Evolutionary conservation across 2,329 filamentous ascomycete genomes (phyloP), one percentile per base, ranked within the genome.

Genomic region (Sclerotinia glacialis): DNA sequence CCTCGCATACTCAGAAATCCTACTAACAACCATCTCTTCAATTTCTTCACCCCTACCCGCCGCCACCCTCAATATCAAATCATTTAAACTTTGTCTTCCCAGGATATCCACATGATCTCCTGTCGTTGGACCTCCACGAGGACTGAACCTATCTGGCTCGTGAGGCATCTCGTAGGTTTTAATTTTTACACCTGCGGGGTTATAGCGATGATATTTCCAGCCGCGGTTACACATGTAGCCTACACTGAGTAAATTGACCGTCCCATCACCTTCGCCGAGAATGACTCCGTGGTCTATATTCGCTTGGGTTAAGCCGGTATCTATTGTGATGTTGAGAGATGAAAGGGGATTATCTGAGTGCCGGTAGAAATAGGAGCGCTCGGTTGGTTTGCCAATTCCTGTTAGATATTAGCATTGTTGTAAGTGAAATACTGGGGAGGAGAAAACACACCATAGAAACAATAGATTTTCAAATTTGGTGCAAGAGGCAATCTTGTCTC

Each of bases 171-270:
- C 95, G 69, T 90, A 93, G 0, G 93, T 91, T 50, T 88, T 96
- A 69, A 99, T 81, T 73, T 92, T 87, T 42, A 89, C 85, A 2
- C 89, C 88, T 0, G 92, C 90, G 0, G 95, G 95, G 74, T 99
- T 99, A 77, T 96, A 99, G 46, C 95, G 85, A 78, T 92, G 93
- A 78, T 97, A 90, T 67, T 89, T 88, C 95, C 95, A 99, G 3
- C 95, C 95, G 73, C 89, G 92, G 72, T 92, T 90, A 78, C 95
- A 99, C 95, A 99, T 98, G 77, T 98, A 99, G 2, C 94, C 95
- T 0, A 88, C 87, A 72, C 91, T 96, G 14, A 99, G 80, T n/a
- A 99, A 79, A 71, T 93, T 96, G 52, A 99, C 95, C 0, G 95
- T 99, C 1, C 95, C 95, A 73, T 99, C 95, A 5, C 95, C 95